phyloP scores from a whole-genome alignment of 169 alveolate species.

The Eimeria necatrix region DNA sequence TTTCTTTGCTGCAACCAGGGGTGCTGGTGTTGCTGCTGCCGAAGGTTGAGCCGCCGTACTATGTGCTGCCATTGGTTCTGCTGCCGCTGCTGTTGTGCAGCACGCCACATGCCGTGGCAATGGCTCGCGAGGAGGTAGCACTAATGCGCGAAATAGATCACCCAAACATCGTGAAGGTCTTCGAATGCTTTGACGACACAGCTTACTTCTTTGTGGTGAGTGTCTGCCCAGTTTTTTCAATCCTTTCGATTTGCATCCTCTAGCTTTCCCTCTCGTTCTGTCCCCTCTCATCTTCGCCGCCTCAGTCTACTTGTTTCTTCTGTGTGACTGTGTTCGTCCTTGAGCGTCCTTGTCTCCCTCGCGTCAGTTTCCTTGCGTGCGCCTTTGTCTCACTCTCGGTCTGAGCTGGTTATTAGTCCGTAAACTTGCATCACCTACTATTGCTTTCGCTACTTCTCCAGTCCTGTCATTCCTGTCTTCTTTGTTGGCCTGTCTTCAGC shows the following conservation, averaged over 20 bases:
- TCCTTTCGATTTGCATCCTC: not conserved
- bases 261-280: not conserved
- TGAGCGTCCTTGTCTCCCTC: not conserved
- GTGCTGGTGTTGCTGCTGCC: not conserved
- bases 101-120: conserved; percentile 54
- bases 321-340: not conserved
- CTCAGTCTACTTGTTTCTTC: not conserved
- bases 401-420: not conserved
- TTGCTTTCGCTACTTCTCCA: too few species aligned
- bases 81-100: conserved; percentile 49
- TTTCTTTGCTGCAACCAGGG: too few species aligned
- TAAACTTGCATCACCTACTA: not conserved
- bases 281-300: not conserved
- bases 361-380: not conserved
- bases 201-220: conserved; percentile 69
- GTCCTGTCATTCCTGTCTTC: too few species aligned
- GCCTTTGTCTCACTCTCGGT: not conserved
- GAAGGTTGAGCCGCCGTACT: not conserved
- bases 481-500: too few species aligned
- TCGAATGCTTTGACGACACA: conserved; percentile 74
- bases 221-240: not conserved
- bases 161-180: conserved; percentile 76
- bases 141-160: conserved; percentile 64
- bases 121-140: conserved; percentile 68
- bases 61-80: not conserved